Percentiles rank a stretch among this genome's conserved stretches.
phyloP scores from a whole-genome alignment of 2,329 filamentous ascomycete species.

The Penicillium nordicum region DNA sequence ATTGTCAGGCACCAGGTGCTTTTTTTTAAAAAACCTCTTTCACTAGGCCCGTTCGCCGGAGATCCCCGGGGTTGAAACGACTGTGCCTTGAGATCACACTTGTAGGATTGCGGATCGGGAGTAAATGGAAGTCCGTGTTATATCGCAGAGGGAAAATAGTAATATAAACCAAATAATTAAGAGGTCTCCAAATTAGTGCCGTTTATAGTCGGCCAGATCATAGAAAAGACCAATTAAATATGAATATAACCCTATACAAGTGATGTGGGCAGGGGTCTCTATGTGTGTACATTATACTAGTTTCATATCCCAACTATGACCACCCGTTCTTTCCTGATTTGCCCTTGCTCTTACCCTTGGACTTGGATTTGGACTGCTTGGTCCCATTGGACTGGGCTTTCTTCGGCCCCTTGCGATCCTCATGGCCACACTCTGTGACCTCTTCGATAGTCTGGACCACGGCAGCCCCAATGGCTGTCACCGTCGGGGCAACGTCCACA shows the following conservation, averaged over 20 bases:
- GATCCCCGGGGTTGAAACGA: not conserved
- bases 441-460: conserved; percentile 23
- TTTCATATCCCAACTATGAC: not conserved
- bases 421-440: conserved; percentile 18
- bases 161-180: not conserved
- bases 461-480: conserved; percentile 14
- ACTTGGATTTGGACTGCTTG: conserved; percentile 5
- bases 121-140: not conserved
- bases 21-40: not conserved
- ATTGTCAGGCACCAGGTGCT: not conserved
- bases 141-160: not conserved
- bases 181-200: not conserved
- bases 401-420: conserved; percentile 6
- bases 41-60: not conserved
- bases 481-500: conserved; percentile 55
- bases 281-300: not conserved
- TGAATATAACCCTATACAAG: not conserved
- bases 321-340: conserved; percentile 2
- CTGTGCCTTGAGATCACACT: not conserved
- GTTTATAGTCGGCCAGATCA: not conserved
- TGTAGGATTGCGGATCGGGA: not conserved
- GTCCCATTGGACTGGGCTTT: conserved; percentile 1
- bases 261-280: not conserved
- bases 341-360: conserved; percentile 7
- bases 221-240: not conserved